A percentile compares a stretch with the other conserved stretches of the same genome.
Evolutionary conservation across 176 grass and related monocot species (phyloP).

Genomic region (Zoysia japonica): DNA sequence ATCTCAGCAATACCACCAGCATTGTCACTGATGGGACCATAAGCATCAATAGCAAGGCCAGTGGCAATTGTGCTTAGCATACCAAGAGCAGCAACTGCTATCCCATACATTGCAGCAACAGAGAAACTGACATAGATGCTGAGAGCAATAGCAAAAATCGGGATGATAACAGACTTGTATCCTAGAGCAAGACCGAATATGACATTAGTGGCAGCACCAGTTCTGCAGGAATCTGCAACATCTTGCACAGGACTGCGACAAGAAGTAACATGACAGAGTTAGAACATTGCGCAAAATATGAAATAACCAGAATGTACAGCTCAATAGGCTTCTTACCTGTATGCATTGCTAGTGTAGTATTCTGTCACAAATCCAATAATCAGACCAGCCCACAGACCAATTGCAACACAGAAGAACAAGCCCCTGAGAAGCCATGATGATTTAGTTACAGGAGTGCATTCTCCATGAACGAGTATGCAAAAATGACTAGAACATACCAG

Average conservation of each 20-base stretch:
- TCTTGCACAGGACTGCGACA: conserved; percentile 80
- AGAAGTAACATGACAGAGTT: conserved; percentile 1
- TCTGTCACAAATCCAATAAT: conserved; percentile 85
- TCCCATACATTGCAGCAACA: background rate
- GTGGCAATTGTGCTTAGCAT: conserved; percentile 95
- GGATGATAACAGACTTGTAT: conserved; percentile 91
- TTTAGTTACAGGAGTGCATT: conserved; percentile 31
- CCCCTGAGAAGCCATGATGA: conserved; percentile 46
- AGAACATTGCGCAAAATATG: conserved; percentile 5
- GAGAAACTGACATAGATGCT: conserved; percentile 78
- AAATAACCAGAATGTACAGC: background rate
- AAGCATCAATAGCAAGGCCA: conserved; percentile 88
- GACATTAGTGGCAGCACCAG: conserved; percentile 86
- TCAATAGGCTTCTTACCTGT: conserved; percentile 42
- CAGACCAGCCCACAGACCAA: conserved; percentile 87
- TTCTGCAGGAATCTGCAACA: conserved; percentile 48
- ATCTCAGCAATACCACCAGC: conserved; percentile 96
- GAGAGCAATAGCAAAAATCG: conserved; percentile 82
- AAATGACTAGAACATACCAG: conserved; percentile 50
- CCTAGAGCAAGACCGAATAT: conserved; percentile 86
- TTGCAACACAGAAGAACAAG: conserved; percentile 81
- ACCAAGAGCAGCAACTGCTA: conserved; percentile 89
- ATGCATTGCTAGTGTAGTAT: conserved; percentile 87
- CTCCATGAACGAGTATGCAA: conserved; percentile 19
- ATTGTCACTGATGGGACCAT: conserved; percentile 96